A percentile compares a stretch with the other conserved stretches of the same genome.
These are phyloP conservation scores for Sphagnum contortum DNA, from an alignment of 225 moss, liverwort and hornwort genomes.

Conservation along the genomic window DNA sequence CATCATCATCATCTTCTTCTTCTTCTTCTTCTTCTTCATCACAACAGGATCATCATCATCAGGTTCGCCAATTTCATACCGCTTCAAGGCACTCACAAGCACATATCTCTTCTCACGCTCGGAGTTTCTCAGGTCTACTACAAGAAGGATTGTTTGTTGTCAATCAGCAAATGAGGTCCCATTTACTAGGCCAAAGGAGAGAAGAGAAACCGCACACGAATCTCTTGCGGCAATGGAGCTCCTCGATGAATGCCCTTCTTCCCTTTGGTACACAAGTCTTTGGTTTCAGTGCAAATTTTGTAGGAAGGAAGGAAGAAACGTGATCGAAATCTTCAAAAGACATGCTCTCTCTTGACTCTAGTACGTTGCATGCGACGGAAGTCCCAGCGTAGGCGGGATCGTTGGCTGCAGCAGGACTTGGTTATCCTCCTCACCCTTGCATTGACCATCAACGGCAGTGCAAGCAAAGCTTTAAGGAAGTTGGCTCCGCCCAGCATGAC, in stretches of 20 bases:
- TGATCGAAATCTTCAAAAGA: no score
- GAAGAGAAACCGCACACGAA: neutral
- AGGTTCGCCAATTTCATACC: conserved; percentile 31
- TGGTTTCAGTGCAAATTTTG: no score
- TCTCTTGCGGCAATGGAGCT: neutral
- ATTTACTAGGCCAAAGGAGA: conserved; percentile 23
- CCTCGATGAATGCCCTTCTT: neutral
- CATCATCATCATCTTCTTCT: neutral
- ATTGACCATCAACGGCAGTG: no score
- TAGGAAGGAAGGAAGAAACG: no score
- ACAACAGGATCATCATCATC: neutral
- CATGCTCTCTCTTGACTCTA: no score
- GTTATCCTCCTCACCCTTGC: no score
- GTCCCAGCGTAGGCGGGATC: no score
- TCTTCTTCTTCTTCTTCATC: neutral
- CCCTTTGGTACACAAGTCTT: no score
- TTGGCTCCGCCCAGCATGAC: no score
- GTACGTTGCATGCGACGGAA: no score
- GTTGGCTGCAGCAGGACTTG: no score
- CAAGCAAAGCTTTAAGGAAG: no score
- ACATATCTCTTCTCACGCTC: conserved; percentile 11
- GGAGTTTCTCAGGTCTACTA: conserved; percentile 2
- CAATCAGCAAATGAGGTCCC: conserved; percentile 19
- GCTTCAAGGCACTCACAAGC: conserved; percentile 9
- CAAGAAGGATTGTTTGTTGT: conserved; percentile 14